Base-by-base conservation (phyloP, 2,329 filamentous ascomycete genomes). In the Stagonosporopsis chrysanthemi region DNA sequence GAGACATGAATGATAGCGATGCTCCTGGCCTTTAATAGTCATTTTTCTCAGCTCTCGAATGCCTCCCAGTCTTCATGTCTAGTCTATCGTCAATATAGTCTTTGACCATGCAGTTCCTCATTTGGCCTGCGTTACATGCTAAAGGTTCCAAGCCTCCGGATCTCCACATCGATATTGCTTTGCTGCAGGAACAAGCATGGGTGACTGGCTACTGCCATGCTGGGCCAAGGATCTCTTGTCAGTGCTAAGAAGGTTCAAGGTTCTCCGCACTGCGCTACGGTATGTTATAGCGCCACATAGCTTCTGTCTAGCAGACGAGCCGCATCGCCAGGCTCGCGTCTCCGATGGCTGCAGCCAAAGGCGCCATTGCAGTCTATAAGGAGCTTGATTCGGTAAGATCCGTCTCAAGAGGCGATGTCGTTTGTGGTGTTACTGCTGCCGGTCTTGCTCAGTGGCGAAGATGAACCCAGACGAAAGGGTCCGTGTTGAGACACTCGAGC, bases 81-180 rank as follows among this genome's bases (percentile, higher is more conserved):
- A 52, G 40, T 24, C 40, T 40, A 5, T 17, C 15, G 4, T 29
- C 33, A 23, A 19, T 24, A 7, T 0, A 23, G 23, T 12, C 31
- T 29, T n/a, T 46, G 19, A 24, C 6, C 15, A 4, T 29, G 17
- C 26, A n/a, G 23, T 14, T 28, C 23, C 24, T 28, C 17, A 24
- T 19, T 40, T 7, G 17, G 23, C 14, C 17, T 26, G 28, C 33
- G 29, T 35, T 22, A 17, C 29, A 38, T 12, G 22, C 35, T 38
- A 36, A 28, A 31, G 28, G 12, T 23, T 19, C 22, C 42, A 46
- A 46, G 47, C 35, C 28, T 17, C 19, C 46, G 52, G 46, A 47
- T 51, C 42, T 56, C 46, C 53, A 46, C 23, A 28, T n/a, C 53
- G 31, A 51, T 46, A 51, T 41, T 56, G 42, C 33, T 42, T 47